phyloP scores from a whole-genome alignment of 139 green algal genomes.

The Auxenochlorella protothecoides region DNA sequence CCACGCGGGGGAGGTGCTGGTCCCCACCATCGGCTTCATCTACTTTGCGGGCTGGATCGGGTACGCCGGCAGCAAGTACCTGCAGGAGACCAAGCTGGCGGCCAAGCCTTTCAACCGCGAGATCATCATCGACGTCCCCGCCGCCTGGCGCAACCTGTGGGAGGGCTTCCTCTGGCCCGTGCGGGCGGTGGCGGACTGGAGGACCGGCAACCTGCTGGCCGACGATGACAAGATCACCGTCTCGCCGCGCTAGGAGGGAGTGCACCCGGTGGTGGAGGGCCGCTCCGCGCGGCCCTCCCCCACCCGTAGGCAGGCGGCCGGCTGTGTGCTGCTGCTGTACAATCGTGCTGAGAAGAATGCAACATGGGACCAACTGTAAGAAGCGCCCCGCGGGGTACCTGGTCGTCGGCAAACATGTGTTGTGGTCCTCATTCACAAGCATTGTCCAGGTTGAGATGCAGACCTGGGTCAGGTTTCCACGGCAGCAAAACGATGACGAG shows the following conservation, averaged over 20 bases:
- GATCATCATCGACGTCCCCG: constrained; percentile 95
- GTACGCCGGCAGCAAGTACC: constrained; percentile 86
- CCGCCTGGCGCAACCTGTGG: constrained; percentile 49
- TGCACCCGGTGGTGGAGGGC: too few relatives aligned
- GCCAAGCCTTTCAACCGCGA: constrained; percentile 86
- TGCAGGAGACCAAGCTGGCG: constrained; percentile 41
- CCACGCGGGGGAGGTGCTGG: constrained; percentile 86
- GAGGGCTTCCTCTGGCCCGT: constrained; percentile 73
- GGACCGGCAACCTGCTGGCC: constrained; percentile 64
- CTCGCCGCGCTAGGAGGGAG: constrained; percentile 59
- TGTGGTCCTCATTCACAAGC: neutral
- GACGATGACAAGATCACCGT: constrained; percentile 88
- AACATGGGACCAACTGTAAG: too few relatives aligned
- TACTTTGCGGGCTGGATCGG: constrained; percentile 97
- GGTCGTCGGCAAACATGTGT: too few relatives aligned
- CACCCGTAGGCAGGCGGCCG: too few relatives aligned
- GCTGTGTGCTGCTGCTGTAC: too few relatives aligned
- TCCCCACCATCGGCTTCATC: constrained; percentile 93
- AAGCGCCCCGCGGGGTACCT: too few relatives aligned
- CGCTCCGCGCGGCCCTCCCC: too few relatives aligned
- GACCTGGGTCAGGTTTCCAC: too few relatives aligned
- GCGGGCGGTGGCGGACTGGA: constrained; percentile 58
- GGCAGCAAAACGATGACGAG: too few relatives aligned
- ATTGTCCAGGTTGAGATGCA: too few relatives aligned
- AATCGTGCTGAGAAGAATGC: too few relatives aligned